These are phyloP conservation scores for Lactarius hatsudake DNA, from an alignment of 768 basidiomycete species.

Conservation along the genomic window DNA sequence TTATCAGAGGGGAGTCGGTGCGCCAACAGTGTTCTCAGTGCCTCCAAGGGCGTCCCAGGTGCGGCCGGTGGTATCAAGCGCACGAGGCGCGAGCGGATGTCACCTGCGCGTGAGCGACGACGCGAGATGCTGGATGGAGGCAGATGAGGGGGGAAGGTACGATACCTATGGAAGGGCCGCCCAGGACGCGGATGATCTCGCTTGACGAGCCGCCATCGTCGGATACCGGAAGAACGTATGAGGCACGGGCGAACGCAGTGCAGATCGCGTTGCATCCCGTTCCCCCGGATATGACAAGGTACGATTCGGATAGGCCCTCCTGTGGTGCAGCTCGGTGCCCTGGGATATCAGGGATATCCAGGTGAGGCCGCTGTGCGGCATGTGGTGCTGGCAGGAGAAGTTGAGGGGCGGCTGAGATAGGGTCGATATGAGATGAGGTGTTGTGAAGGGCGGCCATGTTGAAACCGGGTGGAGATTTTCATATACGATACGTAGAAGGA, in stretches of 20 bases:
- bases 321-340: constrained; percentile 36
- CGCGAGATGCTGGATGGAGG: constrained; percentile 11
- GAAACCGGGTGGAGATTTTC: neutral
- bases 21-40: constrained; percentile 73
- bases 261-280: constrained; percentile 93
- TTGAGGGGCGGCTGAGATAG: neutral
- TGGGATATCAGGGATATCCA: constrained; percentile 71
- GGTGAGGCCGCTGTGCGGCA: neutral
- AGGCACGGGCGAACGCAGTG: constrained; percentile 72
- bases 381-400: neutral
- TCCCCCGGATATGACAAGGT: constrained; percentile 86
- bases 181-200: constrained; percentile 89
- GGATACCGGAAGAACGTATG: constrained; percentile 88
- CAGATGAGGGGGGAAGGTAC: constrained; percentile 11
- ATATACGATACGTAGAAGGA: neutral
- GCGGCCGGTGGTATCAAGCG: constrained; percentile 76
- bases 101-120: constrained; percentile 47
- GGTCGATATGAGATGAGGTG: neutral
- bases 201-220: constrained; percentile 96
- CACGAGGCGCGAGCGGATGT: constrained; percentile 85
- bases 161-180: constrained; percentile 79
- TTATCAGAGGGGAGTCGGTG: constrained; percentile 70
- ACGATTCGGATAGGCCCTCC: constrained; percentile 39
- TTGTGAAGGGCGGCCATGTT: neutral
- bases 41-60: constrained; percentile 58